Evolutionary conservation across 2,329 filamentous ascomycete genomes (phyloP).

Genomic region (Xylogone sp.): DNA sequence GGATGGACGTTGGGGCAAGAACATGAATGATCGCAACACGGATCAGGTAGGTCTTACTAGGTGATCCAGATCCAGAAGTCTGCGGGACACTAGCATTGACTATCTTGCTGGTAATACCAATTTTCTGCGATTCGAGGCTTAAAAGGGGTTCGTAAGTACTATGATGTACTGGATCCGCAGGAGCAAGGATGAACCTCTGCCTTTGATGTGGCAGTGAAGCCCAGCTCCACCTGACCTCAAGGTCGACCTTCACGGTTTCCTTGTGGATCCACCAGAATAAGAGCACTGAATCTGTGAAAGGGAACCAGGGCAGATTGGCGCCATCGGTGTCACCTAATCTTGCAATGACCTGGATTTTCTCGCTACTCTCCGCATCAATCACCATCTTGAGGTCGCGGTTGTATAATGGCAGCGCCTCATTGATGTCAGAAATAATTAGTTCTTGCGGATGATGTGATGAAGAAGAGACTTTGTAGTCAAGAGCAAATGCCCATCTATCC

Average conservation of each 20-base stretch:
- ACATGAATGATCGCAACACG: slow-evolving; percentile 8
- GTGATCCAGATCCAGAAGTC: slow-evolving; percentile 6
- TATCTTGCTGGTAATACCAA: not conserved
- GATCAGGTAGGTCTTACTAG: slow-evolving; percentile 7
- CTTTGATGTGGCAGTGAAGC: not conserved
- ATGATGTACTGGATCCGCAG: not conserved
- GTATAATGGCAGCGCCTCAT: not conserved
- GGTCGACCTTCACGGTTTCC: slow-evolving; percentile 1
- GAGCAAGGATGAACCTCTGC: not conserved
- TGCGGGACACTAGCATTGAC: not conserved
- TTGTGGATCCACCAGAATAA: slow-evolving; percentile 11
- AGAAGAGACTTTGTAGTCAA: slow-evolving; percentile 6
- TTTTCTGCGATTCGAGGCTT: slow-evolving; percentile 1
- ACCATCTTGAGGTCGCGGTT: not conserved
- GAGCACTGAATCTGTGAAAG: slow-evolving; percentile 8
- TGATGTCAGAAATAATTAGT: not conserved
- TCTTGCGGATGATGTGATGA: not conserved
- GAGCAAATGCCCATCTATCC: slow-evolving; percentile 4
- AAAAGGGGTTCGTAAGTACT: not conserved
- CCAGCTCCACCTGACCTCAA: not conserved
- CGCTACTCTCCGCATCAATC: not conserved
- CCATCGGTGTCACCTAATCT: slow-evolving; percentile 8
- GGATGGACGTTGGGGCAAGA: slow-evolving; percentile 8
- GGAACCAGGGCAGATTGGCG: slow-evolving; percentile 12
- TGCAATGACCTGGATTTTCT: slow-evolving; percentile 1